Evolutionary conservation across 495 filamentous ascomycete species (phyloP).

Genomic region (Lophiostoma macrostomum): DNA sequence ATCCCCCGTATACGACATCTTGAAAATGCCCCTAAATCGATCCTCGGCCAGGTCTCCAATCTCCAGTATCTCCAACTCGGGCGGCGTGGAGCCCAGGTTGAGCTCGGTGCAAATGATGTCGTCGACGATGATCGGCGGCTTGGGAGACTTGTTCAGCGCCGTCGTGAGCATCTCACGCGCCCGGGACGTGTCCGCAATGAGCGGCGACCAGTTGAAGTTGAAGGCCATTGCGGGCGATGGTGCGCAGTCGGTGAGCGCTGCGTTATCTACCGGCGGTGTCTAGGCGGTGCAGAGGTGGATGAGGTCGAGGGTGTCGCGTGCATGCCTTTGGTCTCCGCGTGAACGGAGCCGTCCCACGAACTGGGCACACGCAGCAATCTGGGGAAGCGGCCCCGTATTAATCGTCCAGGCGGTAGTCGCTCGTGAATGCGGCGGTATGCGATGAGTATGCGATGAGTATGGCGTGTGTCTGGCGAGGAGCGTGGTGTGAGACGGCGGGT

Average conservation of each 20-base stretch:
- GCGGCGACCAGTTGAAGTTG: constrained; percentile 99
- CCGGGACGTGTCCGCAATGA: constrained; percentile 87
- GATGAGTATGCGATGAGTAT: neutral
- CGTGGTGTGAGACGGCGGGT: constrained; percentile 10
- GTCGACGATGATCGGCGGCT: constrained; percentile 98
- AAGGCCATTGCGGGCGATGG: constrained; percentile 71
- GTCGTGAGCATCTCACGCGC: constrained; percentile 92
- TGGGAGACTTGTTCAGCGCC: constrained; percentile 95
- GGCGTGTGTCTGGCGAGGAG: neutral
- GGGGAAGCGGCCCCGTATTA: neutral
- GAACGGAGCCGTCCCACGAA: constrained; percentile 18
- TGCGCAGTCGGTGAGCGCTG: constrained; percentile 8
- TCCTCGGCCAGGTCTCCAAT: constrained; percentile 96
- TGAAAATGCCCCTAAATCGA: constrained; percentile 95
- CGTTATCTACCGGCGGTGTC: neutral
- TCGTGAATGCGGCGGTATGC: neutral
- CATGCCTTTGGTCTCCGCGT: constrained; percentile 31
- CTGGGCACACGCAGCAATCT: neutral
- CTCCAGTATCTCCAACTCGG: constrained; percentile 92
- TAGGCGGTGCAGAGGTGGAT: constrained; percentile 14
- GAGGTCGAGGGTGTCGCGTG: constrained; percentile 26
- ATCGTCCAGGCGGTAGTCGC: neutral
- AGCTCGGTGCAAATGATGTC: constrained; percentile 98
- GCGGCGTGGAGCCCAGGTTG: constrained; percentile 88
- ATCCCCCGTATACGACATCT: constrained; percentile 96